Base-by-base conservation (phyloP, 1,284 basidiomycete genomes). In the Termitomyces sp. region DNA sequence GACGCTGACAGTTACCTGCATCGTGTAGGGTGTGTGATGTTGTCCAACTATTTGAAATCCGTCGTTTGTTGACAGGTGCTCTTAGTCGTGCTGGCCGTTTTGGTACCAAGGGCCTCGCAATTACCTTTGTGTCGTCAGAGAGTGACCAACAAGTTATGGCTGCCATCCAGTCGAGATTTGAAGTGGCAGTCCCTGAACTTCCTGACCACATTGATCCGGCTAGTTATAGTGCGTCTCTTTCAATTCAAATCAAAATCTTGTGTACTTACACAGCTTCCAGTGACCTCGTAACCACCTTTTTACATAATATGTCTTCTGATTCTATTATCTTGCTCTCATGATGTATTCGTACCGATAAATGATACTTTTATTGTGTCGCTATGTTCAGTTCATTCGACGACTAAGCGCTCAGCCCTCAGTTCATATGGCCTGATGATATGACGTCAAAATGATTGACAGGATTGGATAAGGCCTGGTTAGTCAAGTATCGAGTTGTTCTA, bases 1-100 rank as follows among this genome's bases (percentile, higher is more conserved):
- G 97, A 99, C 66, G 97, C 97, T 34, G 97, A 99, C 74, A 94
- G 91, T 59, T 99, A 99, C 73, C 81, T 99, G 50, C 97, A 99
- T 74, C 90, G 97, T 73, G 97, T 99, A 56, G 97, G 95, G 87
- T 89, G 65, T 50, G 84, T 72, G 24, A 19, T 4, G 3, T 7
- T 5, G 3, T 41, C 33, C 13, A 18, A 13, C 11, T 35, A 7
- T 21, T 5, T 34, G 10, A 11, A 35, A 10, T 21, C 11, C 2
- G 10, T 18, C 26, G 44, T 39, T 18, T 16, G 7, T 45, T 53
- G 24, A 52, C 39, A 21, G 52, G 16, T 53, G 46, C 49, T 19
- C 26, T 5, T 60, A 89, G 88, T 62, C 95, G 97, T 80, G 97
- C 97, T 60, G 97, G 97, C 62, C 92, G 97, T 63, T 99, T 99